A percentile compares a stretch with the other conserved stretches of the same genome.
Evolutionary conservation across 768 basidiomycete genomes (phyloP).

Genomic region (Russula emetica): DNA sequence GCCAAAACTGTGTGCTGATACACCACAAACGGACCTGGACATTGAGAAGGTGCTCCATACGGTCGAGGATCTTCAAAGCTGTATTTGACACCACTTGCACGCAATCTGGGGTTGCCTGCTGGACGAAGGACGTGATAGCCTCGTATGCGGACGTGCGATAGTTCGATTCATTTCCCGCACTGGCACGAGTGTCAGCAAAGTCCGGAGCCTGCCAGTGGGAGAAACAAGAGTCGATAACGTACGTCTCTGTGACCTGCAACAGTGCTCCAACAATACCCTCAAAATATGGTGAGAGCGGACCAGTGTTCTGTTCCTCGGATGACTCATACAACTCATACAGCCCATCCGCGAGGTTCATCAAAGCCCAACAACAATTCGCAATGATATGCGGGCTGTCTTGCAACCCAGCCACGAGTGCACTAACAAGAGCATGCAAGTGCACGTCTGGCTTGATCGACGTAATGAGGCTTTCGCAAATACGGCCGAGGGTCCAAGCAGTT

Average conservation of each 20-base stretch:
- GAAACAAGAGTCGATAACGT: conserved; percentile 30
- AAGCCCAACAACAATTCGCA: conserved; percentile 91
- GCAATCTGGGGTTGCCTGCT: conserved; percentile 74
- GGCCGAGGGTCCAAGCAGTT: conserved; percentile 94
- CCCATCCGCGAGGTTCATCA: conserved; percentile 95
- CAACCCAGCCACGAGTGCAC: conserved; percentile 77
- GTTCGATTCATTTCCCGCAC: conserved; percentile 83
- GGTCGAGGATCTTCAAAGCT: conserved; percentile 71
- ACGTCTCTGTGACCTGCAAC: conserved; percentile 85
- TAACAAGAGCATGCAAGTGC: conserved; percentile 78
- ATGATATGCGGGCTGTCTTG: conserved; percentile 79
- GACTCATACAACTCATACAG: conserved; percentile 67
- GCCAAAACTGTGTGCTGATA: background rate
- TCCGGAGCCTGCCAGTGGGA: background rate
- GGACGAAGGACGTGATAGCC: conserved; percentile 83
- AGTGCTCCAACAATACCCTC: conserved; percentile 82
- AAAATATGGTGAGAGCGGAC: conserved; percentile 83
- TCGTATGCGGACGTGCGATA: conserved; percentile 95
- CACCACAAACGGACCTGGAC: conserved; percentile 58
- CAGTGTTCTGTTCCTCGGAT: conserved; percentile 48
- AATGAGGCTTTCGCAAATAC: conserved; percentile 89
- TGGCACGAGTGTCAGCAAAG: conserved; percentile 34
- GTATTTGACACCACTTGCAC: conserved; percentile 80
- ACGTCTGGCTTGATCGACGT: conserved; percentile 83
- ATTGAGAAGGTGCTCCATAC: conserved; percentile 83